Conservation (phyloP, 306 rosid genomes). For the Pterocarpus santalinus region DNA sequence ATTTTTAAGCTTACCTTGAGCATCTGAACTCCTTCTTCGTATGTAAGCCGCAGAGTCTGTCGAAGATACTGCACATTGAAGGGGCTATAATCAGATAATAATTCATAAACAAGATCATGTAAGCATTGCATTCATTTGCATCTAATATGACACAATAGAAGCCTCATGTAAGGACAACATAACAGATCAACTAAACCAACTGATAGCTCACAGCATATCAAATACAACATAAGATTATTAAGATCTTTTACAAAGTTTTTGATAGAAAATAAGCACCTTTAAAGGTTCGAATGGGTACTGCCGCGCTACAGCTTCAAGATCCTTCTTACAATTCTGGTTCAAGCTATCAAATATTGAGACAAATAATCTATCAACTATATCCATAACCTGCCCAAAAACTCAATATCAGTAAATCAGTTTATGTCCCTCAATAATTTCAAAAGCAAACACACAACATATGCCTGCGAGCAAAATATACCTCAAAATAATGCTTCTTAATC, state of each 20-base stretch:
- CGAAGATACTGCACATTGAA: conserved; percentile 78
- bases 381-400: conserved; percentile 77
- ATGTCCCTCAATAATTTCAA: conserved; percentile 23
- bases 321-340: conserved; percentile 71
- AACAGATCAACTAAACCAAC: conserved; percentile 30
- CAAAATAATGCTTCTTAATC: conserved; percentile 78
- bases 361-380: conserved; percentile 75
- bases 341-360: conserved; percentile 79
- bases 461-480: conserved; percentile 62
- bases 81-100: conserved; percentile 45
- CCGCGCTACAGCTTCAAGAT: conserved; percentile 76
- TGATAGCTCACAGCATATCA: neutral
- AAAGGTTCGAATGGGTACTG: conserved; percentile 96
- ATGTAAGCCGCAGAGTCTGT: conserved; percentile 78
- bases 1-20: conserved; percentile 67
- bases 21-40: conserved; percentile 95
- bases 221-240: conserved; percentile 22
- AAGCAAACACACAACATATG: conserved; percentile 17
- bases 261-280: conserved; percentile 64
- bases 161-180: neutral
- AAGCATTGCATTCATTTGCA: neutral
- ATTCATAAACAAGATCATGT: neutral
- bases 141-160: conserved; percentile 6
- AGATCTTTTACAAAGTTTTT: neutral
- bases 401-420: conserved; percentile 32